Evolutionary conservation across 305 asterid species (phyloP).

Genomic region (Plantago lanceolata): DNA sequence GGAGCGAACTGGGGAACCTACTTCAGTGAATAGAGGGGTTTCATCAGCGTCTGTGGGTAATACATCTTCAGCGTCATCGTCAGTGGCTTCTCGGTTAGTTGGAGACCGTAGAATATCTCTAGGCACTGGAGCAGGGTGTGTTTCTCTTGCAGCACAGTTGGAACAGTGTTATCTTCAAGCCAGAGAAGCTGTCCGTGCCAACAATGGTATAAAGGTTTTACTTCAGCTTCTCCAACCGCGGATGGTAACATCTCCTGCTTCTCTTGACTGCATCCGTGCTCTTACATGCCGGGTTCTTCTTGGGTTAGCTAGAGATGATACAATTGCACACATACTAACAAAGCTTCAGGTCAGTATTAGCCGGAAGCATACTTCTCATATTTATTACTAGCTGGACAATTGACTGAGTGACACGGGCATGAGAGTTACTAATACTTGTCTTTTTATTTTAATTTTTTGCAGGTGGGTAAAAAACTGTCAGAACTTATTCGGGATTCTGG

Average conservation of each 20-base stretch:
- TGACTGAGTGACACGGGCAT: constrained; percentile 4
- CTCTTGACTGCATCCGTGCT: constrained; percentile 98
- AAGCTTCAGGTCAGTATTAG: constrained; percentile 75
- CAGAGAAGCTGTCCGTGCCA: constrained; percentile 96
- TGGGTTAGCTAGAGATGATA: constrained; percentile 97
- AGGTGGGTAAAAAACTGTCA: constrained; percentile 89
- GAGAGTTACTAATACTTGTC: constrained; percentile 11
- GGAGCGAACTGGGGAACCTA: constrained; percentile 66
- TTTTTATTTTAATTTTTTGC: constrained; percentile 27
- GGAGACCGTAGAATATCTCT: constrained; percentile 94
- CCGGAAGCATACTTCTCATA: constrained; percentile 12
- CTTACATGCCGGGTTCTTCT: constrained; percentile 98
- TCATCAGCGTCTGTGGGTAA: constrained; percentile 38
- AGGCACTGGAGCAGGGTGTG: constrained; percentile 90
- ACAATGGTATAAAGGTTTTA: constrained; percentile 93
- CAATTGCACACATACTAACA: constrained; percentile 91
- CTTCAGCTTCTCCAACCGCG: constrained; percentile 98
- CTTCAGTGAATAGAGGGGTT: constrained; percentile 59
- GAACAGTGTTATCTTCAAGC: constrained; percentile 96
- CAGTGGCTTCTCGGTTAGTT: constrained; percentile 84
- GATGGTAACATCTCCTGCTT: constrained; percentile 85
- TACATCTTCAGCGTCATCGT: constrained; percentile 44
- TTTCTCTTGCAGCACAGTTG: constrained; percentile 98
- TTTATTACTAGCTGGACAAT: not conserved
- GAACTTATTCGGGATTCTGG: constrained; percentile 98